A percentile compares a stretch with the other conserved stretches of the same genome.
phyloP scores from a whole-genome alignment of 1,139 yeast species.

The Ogataea hybrid region DNA sequence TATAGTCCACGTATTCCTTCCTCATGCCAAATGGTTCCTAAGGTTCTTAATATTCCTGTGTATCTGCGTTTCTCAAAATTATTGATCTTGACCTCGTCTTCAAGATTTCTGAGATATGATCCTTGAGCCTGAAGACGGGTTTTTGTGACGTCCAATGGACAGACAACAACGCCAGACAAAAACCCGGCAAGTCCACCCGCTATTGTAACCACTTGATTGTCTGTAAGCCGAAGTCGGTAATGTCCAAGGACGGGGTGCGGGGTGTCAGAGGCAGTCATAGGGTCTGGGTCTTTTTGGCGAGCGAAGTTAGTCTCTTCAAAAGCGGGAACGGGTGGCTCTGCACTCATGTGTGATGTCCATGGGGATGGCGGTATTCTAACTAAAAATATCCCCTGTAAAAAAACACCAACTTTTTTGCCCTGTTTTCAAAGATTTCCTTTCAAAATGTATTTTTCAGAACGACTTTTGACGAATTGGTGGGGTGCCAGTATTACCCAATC shows the following conservation, averaged over 20 bases:
- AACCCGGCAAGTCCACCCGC: constrained; percentile 94
- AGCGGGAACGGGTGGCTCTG: constrained; percentile 7
- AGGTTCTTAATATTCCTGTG: constrained; percentile 56
- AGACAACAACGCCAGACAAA: constrained; percentile 83
- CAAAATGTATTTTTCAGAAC: not conserved
- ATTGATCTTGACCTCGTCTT: constrained; percentile 15
- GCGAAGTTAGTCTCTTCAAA: constrained; percentile 1
- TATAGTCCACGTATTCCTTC: constrained; percentile 86
- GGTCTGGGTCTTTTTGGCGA: not conserved
- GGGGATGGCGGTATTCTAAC: not conserved
- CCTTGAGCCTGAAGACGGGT: constrained; percentile 97
- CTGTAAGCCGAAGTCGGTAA: constrained; percentile 21
- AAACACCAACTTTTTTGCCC: constrained; percentile 2
- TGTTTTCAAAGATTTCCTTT: not conserved
- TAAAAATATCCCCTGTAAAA: constrained; percentile 8
- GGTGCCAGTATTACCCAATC: constrained; percentile 8
- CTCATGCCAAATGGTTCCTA: constrained; percentile 60
- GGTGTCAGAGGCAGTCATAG: not conserved
- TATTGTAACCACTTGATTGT: constrained; percentile 50
- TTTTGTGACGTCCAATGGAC: constrained; percentile 93
- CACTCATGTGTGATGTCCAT: constrained; percentile 4
- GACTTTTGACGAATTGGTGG: constrained; percentile 3
- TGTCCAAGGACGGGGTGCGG: constrained; percentile 1
- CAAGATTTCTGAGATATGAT: constrained; percentile 37
- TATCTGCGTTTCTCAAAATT: constrained; percentile 36